Conservation (phyloP, 352 stramenopile species). For the Phytophthora palmivora region DNA sequence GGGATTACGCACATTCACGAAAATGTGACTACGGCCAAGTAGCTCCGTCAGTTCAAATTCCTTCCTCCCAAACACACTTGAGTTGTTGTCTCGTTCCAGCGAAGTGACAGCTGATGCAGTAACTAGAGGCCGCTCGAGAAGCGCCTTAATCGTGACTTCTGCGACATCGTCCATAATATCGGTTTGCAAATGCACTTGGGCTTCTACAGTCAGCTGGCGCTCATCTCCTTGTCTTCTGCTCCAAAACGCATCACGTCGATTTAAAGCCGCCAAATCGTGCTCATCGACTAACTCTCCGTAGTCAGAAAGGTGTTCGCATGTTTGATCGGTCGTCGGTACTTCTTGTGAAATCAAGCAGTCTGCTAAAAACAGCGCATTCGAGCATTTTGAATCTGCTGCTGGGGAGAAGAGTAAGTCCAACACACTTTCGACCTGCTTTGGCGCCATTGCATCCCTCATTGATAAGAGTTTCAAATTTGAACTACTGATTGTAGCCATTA, state of each 20-base stretch:
- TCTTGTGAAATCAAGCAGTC: slow-evolving; percentile 45
- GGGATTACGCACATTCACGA: slow-evolving; percentile 55
- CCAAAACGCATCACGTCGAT: slow-evolving; percentile 46
- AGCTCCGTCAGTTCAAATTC: slow-evolving; percentile 56
- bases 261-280: slow-evolving; percentile 41
- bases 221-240: slow-evolving; percentile 5
- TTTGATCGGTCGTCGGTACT: slow-evolving; percentile 16
- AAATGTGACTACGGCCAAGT: slow-evolving; percentile 27
- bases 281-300: slow-evolving; percentile 45
- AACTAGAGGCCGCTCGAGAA: slow-evolving; percentile 44
- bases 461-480: slow-evolving; percentile 32
- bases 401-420: slow-evolving; percentile 47
- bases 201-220: slow-evolving; percentile 18
- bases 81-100: slow-evolving; percentile 2
- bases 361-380: slow-evolving; percentile 33
- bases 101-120: slow-evolving; percentile 9
- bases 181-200: slow-evolving; percentile 41
- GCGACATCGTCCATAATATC: slow-evolving; percentile 42
- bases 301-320: slow-evolving; percentile 39
- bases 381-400: slow-evolving; percentile 35
- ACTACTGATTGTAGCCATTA: slow-evolving; percentile 23
- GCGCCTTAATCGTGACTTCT: slow-evolving; percentile 40
- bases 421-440: slow-evolving; percentile 31
- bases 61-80: slow-evolving; percentile 3
- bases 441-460: slow-evolving; percentile 22